Base-by-base conservation (phyloP, 805 yeast genomes). In the Yarrowia sp. region DNA sequence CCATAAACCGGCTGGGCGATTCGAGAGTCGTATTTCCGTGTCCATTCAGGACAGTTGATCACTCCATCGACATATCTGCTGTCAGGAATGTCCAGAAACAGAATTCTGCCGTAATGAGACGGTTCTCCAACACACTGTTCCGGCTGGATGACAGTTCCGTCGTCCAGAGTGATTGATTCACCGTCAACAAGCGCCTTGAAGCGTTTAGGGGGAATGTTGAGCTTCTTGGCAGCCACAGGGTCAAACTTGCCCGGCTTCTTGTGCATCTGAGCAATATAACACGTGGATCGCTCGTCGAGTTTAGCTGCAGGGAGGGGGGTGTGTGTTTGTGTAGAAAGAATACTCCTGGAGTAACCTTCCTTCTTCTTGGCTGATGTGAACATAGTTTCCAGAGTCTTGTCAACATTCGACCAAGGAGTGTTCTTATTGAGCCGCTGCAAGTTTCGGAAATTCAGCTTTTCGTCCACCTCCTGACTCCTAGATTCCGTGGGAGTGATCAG, bases 191-290 rank as follows among this genome's bases (percentile, higher is more conserved):
- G 81, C 22, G 81, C 75, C 14, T 87, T 85, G 76, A 80, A 91
- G 32, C 83, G 74, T 0, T 95, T 92, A 4, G 85, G 84, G 40
- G 89, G 88, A 9, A 94, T 85, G 0, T 93, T 92, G 22, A 92
- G 78, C 53, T 80, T 85, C 26, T 77, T 79, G 1, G 98, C 98
- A 73, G 83, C 86, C 9, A 81, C 79, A 0, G 85, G 85, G 69
- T 86, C 80, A 74, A 95, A 95, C 74, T 84, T 89, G 0, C 99
- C 98, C 73, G 97, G 81, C 0, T 85, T 81, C 0, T 92, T 87
- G 50, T 84, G 79, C 52, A 91, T 85, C 36, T 86, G 82, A 8
- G 94, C 80, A n/a, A 91, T 82, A 75, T 89, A 93, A 73, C 84
- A 87, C 3, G 92, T 83, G 0, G 95, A 82, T 8, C 80, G 53